Conservation (phyloP, 148 eudicot genomes). For the Chenopodium quinoa region DNA sequence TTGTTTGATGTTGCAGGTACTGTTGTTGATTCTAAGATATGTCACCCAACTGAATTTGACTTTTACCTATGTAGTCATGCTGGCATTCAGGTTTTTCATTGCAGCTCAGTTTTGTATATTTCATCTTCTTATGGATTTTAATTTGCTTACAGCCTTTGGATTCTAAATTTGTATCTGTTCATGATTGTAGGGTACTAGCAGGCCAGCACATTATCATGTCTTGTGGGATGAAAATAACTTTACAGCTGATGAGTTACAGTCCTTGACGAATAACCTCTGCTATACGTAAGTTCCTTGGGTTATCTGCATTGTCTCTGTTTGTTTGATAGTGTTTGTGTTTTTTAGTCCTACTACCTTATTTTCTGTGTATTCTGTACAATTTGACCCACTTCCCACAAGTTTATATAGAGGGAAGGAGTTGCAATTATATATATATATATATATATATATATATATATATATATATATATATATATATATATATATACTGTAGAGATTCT, state of each 20-base stretch:
- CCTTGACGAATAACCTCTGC: constrained; percentile 66
- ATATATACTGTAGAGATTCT: background rate
- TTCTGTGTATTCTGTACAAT: background rate
- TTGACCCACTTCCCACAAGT: too few species aligned
- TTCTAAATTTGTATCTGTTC: background rate
- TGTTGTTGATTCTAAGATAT: constrained; percentile 86
- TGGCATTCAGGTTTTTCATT: constrained; percentile 66
- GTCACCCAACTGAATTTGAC: constrained; percentile 97
- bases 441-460: too few species aligned
- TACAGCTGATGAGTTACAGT: constrained; percentile 65
- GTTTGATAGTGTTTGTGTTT: background rate
- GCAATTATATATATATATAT: too few species aligned
- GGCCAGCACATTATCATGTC: constrained; percentile 84
- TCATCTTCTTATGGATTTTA: too few species aligned
- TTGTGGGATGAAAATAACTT: constrained; percentile 81
- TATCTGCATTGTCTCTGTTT: background rate
- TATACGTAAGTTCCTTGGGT: constrained; percentile 48
- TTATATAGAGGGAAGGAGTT: too few species aligned
- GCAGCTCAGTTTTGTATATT: too few species aligned
- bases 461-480: too few species aligned
- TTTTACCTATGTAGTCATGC: constrained; percentile 97
- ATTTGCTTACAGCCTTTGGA: background rate
- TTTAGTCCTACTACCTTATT: background rate
- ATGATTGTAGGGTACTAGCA: constrained; percentile 59
- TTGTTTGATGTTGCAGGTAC: constrained; percentile 51